phyloP scores from a whole-genome alignment of 768 basidiomycete genomes.

The Brasilioporus rufonigricans region DNA sequence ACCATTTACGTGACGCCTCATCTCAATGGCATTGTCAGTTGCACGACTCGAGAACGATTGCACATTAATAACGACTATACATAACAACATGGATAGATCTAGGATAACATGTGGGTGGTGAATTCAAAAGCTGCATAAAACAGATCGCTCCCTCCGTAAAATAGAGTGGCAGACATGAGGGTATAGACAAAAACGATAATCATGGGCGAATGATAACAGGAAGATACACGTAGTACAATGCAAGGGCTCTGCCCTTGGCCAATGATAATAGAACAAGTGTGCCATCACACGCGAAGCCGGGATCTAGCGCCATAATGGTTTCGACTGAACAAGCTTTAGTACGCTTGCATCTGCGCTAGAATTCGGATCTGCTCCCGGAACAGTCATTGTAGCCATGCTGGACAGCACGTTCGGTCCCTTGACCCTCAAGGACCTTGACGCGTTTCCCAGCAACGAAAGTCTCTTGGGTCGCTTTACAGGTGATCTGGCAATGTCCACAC shows the following conservation, averaged over 20 bases:
- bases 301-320: conserved; percentile 59
- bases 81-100: conserved; percentile 27
- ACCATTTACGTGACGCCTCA: neutral
- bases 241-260: conserved; percentile 13
- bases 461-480: conserved; percentile 62
- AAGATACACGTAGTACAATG: conserved; percentile 16
- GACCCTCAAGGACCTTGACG: conserved; percentile 35
- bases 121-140: neutral
- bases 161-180: conserved; percentile 11
- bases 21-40: neutral
- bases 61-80: conserved; percentile 19
- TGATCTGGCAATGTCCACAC: conserved; percentile 45
- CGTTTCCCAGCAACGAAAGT: conserved; percentile 47
- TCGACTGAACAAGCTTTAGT: conserved; percentile 36
- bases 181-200: conserved; percentile 21
- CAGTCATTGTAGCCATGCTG: conserved; percentile 28
- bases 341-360: conserved; percentile 49
- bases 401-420: conserved; percentile 34
- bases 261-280: conserved; percentile 8
- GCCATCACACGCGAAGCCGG: neutral
- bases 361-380: conserved; percentile 42
- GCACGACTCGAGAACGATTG: neutral
- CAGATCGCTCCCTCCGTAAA: conserved; percentile 5
- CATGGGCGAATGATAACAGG: conserved; percentile 6
- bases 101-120: conserved; percentile 21